Evolutionary conservation across 2,329 filamentous ascomycete genomes (phyloP).

Genomic region (Purpureocillium lavendulum): DNA sequence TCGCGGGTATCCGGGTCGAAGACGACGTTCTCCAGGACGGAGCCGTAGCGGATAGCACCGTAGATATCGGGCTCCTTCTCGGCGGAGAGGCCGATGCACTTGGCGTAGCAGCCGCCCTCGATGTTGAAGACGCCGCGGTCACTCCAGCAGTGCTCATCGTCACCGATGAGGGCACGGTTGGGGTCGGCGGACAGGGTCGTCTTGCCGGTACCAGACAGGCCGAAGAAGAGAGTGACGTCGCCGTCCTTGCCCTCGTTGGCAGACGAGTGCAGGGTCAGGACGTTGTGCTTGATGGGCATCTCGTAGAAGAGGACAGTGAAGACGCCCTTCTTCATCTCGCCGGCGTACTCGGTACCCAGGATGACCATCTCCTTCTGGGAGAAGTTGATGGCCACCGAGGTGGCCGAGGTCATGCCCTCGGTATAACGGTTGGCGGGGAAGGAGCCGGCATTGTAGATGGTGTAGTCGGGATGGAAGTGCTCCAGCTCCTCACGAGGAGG

Average conservation of each 20-base stretch:
- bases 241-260: constrained; percentile 93
- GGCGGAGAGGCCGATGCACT: constrained; percentile 92
- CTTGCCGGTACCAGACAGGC: constrained; percentile 96
- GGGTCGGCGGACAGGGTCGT: constrained; percentile 95
- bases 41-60: constrained; percentile 91
- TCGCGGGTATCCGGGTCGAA: constrained; percentile 84
- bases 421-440: constrained; percentile 99
- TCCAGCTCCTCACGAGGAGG: constrained; percentile 85
- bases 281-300: constrained; percentile 99
- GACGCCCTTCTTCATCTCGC: constrained; percentile 78
- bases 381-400: constrained; percentile 98
- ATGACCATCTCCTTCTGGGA: constrained; percentile 99
- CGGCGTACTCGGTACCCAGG: constrained; percentile 95
- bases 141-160: constrained; percentile 99
- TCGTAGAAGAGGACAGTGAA: constrained; percentile 99
- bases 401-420: constrained; percentile 96
- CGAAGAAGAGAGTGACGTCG: constrained; percentile 98
- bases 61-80: constrained; percentile 99
- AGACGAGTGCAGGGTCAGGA: constrained; percentile 95
- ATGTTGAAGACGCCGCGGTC: constrained; percentile 98
- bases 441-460: constrained; percentile 97
- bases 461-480: constrained; percentile 98
- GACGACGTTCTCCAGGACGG: constrained; percentile 96
- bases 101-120: constrained; percentile 98
- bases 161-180: constrained; percentile 91